Conservation (phyloP, 1,139 yeast genomes). For the Citeromyces hawaiiensis region DNA sequence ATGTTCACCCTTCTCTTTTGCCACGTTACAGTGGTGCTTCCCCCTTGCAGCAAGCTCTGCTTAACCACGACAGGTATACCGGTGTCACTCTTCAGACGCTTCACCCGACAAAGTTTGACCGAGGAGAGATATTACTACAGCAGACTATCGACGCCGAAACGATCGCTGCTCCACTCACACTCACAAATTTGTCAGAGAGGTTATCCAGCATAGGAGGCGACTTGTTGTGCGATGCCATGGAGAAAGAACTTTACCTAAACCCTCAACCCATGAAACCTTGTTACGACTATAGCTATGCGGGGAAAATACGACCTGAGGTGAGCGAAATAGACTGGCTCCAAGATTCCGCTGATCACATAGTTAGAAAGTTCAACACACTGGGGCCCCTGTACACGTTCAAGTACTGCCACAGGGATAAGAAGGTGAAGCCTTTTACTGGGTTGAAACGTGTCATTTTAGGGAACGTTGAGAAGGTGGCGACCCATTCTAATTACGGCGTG, state of each 20-base stretch:
- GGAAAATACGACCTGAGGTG: slow-evolving; percentile 31
- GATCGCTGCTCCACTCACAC: slow-evolving; percentile 14
- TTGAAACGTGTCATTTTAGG: slow-evolving; percentile 34
- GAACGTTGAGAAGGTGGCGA: slow-evolving; percentile 9
- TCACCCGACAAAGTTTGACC: slow-evolving; percentile 79
- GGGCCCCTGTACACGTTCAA: slow-evolving; percentile 47
- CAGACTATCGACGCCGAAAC: slow-evolving; percentile 19
- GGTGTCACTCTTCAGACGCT: slow-evolving; percentile 88
- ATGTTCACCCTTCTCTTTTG: slow-evolving; percentile 85
- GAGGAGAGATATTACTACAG: slow-evolving; percentile 60
- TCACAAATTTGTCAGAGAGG: slow-evolving; percentile 25
- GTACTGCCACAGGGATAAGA: slow-evolving; percentile 18
- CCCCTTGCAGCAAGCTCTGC: slow-evolving; percentile 71
- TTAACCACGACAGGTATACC: slow-evolving; percentile 47
- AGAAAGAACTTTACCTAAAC: slow-evolving; percentile 12
- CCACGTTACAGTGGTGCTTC: slow-evolving; percentile 84
- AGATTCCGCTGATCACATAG: slow-evolving; percentile 23
- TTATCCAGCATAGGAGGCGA: slow-evolving; percentile 51
- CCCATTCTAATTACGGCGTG: slow-evolving; percentile 2
- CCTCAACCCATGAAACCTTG: slow-evolving; percentile 7
- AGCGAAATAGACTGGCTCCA: slow-evolving; percentile 31
- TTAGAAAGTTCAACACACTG: slow-evolving; percentile 35
- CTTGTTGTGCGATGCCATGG: slow-evolving; percentile 33
- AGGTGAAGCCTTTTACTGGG: slow-evolving; percentile 15
- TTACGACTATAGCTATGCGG: slow-evolving; percentile 38